A percentile compares a stretch with the other conserved stretches of the same genome.
These are phyloP conservation scores for Jacaranda copaia DNA, from an alignment of 257 asterid species.

Conservation along the genomic window DNA sequence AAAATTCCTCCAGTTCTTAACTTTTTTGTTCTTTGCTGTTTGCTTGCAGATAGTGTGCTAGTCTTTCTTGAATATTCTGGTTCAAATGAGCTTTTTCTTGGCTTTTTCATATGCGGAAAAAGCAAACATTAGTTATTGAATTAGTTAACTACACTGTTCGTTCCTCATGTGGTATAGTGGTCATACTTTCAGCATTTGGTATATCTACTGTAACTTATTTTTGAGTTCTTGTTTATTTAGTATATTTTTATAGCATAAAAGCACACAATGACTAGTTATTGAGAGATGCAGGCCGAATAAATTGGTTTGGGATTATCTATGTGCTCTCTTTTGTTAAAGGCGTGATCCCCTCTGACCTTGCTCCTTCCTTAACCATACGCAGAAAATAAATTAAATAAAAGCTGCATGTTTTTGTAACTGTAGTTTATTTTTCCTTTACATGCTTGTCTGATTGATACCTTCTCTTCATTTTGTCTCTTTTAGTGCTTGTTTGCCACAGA, in stretches of 20 bases:
- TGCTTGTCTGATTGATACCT: constrained; percentile 32
- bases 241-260: not conserved
- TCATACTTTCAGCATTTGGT: constrained; percentile 21
- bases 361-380: constrained; percentile 16
- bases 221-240: constrained; percentile 6
- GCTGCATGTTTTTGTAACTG: not conserved
- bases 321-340: constrained; percentile 14
- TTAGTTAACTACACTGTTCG: constrained; percentile 4
- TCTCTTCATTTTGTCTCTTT: constrained; percentile 37
- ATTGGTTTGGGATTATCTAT: constrained; percentile 1
- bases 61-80: constrained; percentile 6
- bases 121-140: constrained; percentile 21
- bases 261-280: not conserved
- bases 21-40: constrained; percentile 14
- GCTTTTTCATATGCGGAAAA: constrained; percentile 3
- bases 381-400: not conserved
- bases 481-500: constrained; percentile 99
- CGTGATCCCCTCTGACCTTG: constrained; percentile 20
- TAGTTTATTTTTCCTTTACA: constrained; percentile 7
- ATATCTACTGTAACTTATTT: constrained; percentile 10
- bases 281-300: not conserved
- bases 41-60: constrained; percentile 4
- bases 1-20: constrained; percentile 6
- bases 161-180: constrained; percentile 1
- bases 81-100: not conserved